Conservation (phyloP, 169 alveolate genomes). For the Plasmodium cynomolgi region DNA sequence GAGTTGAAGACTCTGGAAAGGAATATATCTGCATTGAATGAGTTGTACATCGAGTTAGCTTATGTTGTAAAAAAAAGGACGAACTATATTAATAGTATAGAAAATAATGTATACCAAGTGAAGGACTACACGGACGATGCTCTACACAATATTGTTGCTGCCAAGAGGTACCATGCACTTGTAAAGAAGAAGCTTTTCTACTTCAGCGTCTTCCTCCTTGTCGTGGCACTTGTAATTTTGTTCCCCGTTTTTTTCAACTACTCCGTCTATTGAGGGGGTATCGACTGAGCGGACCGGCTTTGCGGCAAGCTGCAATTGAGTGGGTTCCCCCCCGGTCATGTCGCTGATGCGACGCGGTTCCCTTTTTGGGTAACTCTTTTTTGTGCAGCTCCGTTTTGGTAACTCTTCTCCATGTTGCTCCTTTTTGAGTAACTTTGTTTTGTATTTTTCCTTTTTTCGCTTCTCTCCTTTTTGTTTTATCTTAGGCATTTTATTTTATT, state of each 20-base stretch:
- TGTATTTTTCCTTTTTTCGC: too few relatives aligned
- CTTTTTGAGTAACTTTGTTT: too few relatives aligned
- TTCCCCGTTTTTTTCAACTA: constrained; percentile 46
- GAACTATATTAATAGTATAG: constrained; percentile 38
- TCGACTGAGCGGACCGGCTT: too few relatives aligned
- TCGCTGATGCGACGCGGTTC: neutral
- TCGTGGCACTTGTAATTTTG: constrained; percentile 37
- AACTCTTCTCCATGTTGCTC: neutral
- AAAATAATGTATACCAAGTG: constrained; percentile 42
- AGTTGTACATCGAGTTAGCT: constrained; percentile 46
- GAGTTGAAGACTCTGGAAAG: constrained; percentile 36
- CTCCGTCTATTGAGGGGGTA: neutral
- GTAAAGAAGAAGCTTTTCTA: constrained; percentile 21
- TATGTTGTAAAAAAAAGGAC: constrained; percentile 57
- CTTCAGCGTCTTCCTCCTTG: constrained; percentile 49
- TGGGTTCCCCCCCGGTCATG: neutral
- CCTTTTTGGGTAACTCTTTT: neutral
- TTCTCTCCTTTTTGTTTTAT: neutral
- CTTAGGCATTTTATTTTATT: neutral
- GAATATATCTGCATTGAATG: constrained; percentile 36
- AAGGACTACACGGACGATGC: constrained; percentile 64
- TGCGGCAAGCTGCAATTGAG: too few relatives aligned
- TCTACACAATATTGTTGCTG: constrained; percentile 23
- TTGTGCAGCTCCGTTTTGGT: neutral
- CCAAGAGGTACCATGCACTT: constrained; percentile 30